phyloP scores from a whole-genome alignment of 352 stramenopile genomes.

The Globisporangium alternatum region DNA sequence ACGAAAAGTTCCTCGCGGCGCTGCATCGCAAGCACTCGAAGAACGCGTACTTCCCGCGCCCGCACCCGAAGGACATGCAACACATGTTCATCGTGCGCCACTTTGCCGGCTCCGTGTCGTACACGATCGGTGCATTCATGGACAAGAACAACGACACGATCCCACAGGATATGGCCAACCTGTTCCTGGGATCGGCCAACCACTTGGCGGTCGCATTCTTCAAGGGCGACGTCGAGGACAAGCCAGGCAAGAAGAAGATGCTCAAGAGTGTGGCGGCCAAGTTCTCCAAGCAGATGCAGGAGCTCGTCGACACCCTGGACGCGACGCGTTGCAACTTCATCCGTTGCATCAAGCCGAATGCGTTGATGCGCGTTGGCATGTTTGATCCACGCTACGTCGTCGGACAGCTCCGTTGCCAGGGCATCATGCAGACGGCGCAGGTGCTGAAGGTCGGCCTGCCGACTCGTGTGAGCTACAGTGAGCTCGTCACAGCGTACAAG shows the following conservation, averaged over 20 bases:
- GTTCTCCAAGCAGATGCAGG: constrained; percentile 78
- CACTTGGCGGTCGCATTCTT: constrained; percentile 67
- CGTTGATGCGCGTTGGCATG: constrained; percentile 60
- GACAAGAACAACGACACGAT: constrained; percentile 92
- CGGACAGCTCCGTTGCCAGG: constrained; percentile 79
- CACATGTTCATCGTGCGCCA: constrained; percentile 89
- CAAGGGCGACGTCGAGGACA: constrained; percentile 49
- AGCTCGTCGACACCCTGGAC: constrained; percentile 76
- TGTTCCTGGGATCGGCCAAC: constrained; percentile 76
- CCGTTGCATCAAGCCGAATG: constrained; percentile 88
- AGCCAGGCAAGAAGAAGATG: constrained; percentile 76
- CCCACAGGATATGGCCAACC: constrained; percentile 74
- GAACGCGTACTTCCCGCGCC: constrained; percentile 81
- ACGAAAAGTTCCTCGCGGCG: constrained; percentile 82
- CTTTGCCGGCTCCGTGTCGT: constrained; percentile 88
- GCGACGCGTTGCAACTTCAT: constrained; percentile 88
- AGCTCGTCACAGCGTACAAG: constrained; percentile 69
- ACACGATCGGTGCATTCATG: constrained; percentile 88
- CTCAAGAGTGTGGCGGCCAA: constrained; percentile 66
- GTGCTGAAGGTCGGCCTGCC: constrained; percentile 85
- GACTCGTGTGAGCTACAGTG: constrained; percentile 75
- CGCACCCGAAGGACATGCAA: constrained; percentile 88
- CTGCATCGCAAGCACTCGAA: constrained; percentile 85
- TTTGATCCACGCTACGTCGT: constrained; percentile 83
- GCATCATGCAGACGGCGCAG: constrained; percentile 86